Evolutionary conservation across 2,329 filamentous ascomycete genomes (phyloP), one percentile per base, ranked within the genome.

Genomic region (Aspergillus pseudoglaucus): DNA sequence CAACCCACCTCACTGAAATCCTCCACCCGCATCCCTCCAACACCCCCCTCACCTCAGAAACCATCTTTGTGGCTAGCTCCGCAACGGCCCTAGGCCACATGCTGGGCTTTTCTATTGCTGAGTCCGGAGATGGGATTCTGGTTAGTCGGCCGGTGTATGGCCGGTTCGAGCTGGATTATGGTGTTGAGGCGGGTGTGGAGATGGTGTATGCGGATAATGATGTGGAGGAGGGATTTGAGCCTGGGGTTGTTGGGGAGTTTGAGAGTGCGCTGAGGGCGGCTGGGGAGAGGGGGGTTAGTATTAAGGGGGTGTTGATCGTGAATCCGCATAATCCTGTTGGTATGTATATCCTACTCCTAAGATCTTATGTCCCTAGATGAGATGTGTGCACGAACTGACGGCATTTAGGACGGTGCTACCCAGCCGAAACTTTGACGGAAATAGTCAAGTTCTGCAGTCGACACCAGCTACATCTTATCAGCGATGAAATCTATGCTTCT

Each of bases 401-500:
- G 67, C 22, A 51, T 51, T 1, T 52, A 67, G 45, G 55, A 47
- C 66, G 72, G 9, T 78, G 75, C 58, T 78, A 76, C 51, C 54
- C 74, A 3, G 60, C 59, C 3, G 56, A 64, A 8, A 68, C 69
- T 1, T 54, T 80, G 6, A 51, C 67, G 1, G 68, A 64, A 6
- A 64, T 79, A n/a, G 70, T 80, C 61, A 54, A 58, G 6, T 65
- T 81, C 43, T 80, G 78, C 54, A 61, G 75, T 33, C 68, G 66
- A 41, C 60, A 80, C 50, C 51, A 62, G 1, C 64, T 81, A 9
- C 77, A 82, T 54, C 65, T 81, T 23, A 72, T 81, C 57, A 73
- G 71, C 53, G 78, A 81, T 55, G 79, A 82, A 55, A 71, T 82
- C 12, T 81, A 82, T 55, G 79, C 75, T 3, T 59, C 77, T 1